Percentiles rank a stretch among this genome's conserved stretches.
Conservation (phyloP, 257 asterid species). For the Ilex aquifolium region DNA sequence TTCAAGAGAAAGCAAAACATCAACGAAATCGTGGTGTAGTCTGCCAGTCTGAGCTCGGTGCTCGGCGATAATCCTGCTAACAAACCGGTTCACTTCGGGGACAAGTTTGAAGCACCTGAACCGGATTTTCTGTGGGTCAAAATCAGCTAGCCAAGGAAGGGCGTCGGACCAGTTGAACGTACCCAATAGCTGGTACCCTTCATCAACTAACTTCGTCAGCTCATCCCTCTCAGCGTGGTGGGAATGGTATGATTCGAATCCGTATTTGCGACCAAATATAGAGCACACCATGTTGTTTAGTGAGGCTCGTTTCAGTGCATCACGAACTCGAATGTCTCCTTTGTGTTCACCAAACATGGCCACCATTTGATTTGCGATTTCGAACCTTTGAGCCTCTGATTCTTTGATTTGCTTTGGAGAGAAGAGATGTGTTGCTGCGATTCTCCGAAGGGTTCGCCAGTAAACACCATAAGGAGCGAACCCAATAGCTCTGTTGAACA, state of each 20-base stretch:
- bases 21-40: conserved; percentile 39
- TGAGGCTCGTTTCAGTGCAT: conserved; percentile 54
- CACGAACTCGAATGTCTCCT: conserved; percentile 39
- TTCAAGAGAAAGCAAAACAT: conserved; percentile 58
- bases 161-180: conserved; percentile 71
- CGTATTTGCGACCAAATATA: conserved; percentile 50
- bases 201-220: conserved; percentile 47
- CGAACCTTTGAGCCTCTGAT: conserved; percentile 46
- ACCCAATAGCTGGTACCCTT: conserved; percentile 63
- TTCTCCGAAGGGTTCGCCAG: conserved; percentile 63
- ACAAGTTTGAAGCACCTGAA: conserved; percentile 54
- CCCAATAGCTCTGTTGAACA: conserved; percentile 80
- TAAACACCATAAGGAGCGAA: conserved; percentile 77
- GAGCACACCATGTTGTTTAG: conserved; percentile 74
- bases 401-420: conserved; percentile 53
- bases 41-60: conserved; percentile 19
- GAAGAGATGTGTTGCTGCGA: conserved; percentile 58
- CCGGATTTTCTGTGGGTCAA: conserved; percentile 60
- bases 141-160: conserved; percentile 47
- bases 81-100: conserved; percentile 61
- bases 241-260: conserved; percentile 11
- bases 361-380: conserved; percentile 41
- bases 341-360: neutral
- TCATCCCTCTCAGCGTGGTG: conserved; percentile 28
- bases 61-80: conserved; percentile 43